phyloP scores from a whole-genome alignment of 1,139 yeast genomes.

The Pneumocystis sp. region DNA sequence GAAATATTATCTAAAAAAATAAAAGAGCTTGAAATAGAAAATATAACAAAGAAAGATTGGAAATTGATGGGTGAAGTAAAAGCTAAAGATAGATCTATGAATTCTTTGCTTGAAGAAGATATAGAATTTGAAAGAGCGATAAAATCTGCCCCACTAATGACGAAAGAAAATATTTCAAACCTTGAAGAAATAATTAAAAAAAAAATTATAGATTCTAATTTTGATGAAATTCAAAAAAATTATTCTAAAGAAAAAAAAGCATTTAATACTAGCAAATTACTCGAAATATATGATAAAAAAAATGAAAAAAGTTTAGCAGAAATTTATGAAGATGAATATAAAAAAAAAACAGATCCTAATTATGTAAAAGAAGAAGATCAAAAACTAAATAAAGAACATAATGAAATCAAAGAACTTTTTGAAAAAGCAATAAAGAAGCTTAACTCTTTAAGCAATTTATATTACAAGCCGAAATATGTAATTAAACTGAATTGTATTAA shows the following conservation, averaged over 20 bases:
- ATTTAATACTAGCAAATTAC: slow-evolving; percentile 31
- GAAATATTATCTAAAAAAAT: slow-evolving; percentile 62
- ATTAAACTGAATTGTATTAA: slow-evolving; percentile 30
- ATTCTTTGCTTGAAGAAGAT: slow-evolving; percentile 58
- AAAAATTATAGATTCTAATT: slow-evolving; percentile 56
- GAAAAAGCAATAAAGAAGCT: slow-evolving; percentile 51
- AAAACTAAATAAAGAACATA: slow-evolving; percentile 58
- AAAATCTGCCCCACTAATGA: slow-evolving; percentile 83
- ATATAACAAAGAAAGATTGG: slow-evolving; percentile 87
- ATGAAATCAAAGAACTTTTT: slow-evolving; percentile 58
- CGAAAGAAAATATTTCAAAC: slow-evolving; percentile 71
- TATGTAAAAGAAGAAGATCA: slow-evolving; percentile 29
- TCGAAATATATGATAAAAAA: slow-evolving; percentile 70
- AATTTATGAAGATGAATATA: slow-evolving; percentile 70
- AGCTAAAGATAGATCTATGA: slow-evolving; percentile 67
- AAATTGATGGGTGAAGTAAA: slow-evolving; percentile 84
- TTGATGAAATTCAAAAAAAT: slow-evolving; percentile 73
- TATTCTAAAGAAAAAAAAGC: slow-evolving; percentile 36
- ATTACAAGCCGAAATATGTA: slow-evolving; percentile 82
- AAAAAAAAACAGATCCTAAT: slow-evolving; percentile 32
- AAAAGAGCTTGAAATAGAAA: slow-evolving; percentile 62
- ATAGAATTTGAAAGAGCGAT: slow-evolving; percentile 60
- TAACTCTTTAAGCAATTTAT: slow-evolving; percentile 83
- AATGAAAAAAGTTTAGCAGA: slow-evolving; percentile 83
- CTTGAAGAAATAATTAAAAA: slow-evolving; percentile 78